Base-by-base conservation (phyloP, 257 asterid species). In the Jasminum sambac region DNA sequence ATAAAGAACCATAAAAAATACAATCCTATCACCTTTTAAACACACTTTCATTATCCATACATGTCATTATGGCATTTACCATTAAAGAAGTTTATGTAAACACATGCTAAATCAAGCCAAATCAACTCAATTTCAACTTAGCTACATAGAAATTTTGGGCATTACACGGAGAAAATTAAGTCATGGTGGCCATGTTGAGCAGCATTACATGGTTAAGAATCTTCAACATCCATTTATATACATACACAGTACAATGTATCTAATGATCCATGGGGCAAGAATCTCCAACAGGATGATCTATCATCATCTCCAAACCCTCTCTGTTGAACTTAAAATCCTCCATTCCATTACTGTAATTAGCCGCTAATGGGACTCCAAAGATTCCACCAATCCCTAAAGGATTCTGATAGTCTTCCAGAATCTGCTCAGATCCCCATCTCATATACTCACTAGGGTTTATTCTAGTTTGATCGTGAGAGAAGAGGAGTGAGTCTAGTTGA, bases 221-320 rank as follows among this genome's bases (percentile, higher is more conserved):
- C 75, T 68, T 57, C 52, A 72, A 83, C 78, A 74, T 81, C 86
- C 73, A 72, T n/a, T n/a, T 62, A 70, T 42, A 65, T 23, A 66
- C 78, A 55, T 23, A 70, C 40, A 78, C 59, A 36, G 40, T 39
- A 34, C 6, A 43, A 52, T 62, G 21, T 66, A 44, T 46, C 66
- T 69, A 79, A 66, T 46, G 72, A 75, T 75, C 62, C 61, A 79
- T 19, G 48, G 74, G 80, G 73, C 82, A 75, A 77, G 83, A 79
- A 73, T 79, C 77, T 42, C 67, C 67, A 76, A 78, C 66, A 72
- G 68, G 69, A 64, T 58, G 64, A 70, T 75, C 88, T 79, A 81
- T 81, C 84, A 86, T 74, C 86, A 80, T 64, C 78, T 84, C 70
- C 68, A 76, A 82, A 78, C 75, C 44, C 79, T 82, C 81, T 78